phyloP scores from a whole-genome alignment of 1,284 basidiomycete genomes.

The Volvariella volvacea region DNA sequence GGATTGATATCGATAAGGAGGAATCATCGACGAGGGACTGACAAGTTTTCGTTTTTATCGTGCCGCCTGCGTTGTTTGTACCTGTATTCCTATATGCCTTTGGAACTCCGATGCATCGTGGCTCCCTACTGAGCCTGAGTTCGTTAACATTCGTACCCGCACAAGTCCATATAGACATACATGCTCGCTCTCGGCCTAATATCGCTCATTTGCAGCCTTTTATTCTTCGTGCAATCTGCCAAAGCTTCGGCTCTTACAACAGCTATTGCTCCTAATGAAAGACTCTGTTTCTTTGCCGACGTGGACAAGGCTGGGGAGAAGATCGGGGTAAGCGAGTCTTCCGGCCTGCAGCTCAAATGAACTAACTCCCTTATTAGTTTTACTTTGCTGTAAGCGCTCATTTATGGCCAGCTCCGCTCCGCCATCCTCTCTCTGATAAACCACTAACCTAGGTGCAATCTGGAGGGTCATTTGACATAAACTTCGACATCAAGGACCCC shows the following conservation, averaged over 20 bases:
- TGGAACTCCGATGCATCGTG: no score
- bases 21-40: no score
- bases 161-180: background rate
- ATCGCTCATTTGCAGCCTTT: conserved; percentile 21
- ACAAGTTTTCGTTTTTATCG: no score
- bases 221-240: conserved; percentile 21
- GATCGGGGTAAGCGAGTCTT: conserved; percentile 61
- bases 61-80: no score
- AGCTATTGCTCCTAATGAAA: conserved; percentile 78
- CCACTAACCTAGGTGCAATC: conserved; percentile 70
- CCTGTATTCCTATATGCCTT: no score
- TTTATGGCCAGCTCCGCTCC: background rate
- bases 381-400: conserved; percentile 33
- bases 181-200: conserved; percentile 12
- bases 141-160: no score
- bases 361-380: conserved; percentile 23
- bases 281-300: conserved; percentile 92
- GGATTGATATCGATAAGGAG: no score
- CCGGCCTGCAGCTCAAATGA: conserved; percentile 7
- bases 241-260: conserved; percentile 80
- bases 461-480: conserved; percentile 95
- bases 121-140: no score
- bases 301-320: conserved; percentile 94
- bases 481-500: conserved; percentile 91
- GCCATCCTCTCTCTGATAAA: background rate